Evolutionary conservation across 345 rosid genomes (phyloP), one percentile per base, ranked within the genome.

Genomic region (Theobroma cacao): DNA sequence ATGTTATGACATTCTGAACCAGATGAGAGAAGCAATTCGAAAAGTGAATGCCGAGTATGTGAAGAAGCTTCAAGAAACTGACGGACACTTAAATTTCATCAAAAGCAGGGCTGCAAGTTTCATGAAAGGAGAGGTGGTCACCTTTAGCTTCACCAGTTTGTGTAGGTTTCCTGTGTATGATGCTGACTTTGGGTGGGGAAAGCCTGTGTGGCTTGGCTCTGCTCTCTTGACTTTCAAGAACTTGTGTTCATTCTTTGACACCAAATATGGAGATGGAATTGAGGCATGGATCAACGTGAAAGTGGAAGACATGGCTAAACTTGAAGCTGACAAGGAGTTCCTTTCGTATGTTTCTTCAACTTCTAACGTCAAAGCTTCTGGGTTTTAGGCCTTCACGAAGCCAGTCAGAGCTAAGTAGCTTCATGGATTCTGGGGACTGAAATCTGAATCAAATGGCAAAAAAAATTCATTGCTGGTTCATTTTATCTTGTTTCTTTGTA

Each of bases 141-240:
- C 65, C 1, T 83, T 88, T 22, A 64, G 26, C 48, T 69, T 80
- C 67, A 78, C 87, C n/a, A 87, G 87, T 80, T 41, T 78, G 77
- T 86, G 86, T 74, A 69, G 80, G 79, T 82, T 84, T 53, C 86
- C 84, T 5, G 13, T 80, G 2, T 86, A 82, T 58, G 89, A 78
- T 30, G 79, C 82, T 14, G 86, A 87, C 55, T 82, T 86, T 10
- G 86, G 84, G 59, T 82, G 85, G 87, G 86, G 86, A 2, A 80
- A 50, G 45, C 87, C 89, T 0, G 59, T 41, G 33, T 86, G 82
- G 88, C 65, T 76, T 65, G 74, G 79, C 1, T 55, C 65, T 10
- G 65, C 80, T 13, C 59, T 77, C 40, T 10, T 80, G 64, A 67
- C 80, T 5, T 82, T 77, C 73, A 75, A 76, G 62, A 75, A 86